phyloP scores from a whole-genome alignment of 208 protist genomes.

The Jaenimonas drosophilae region DNA sequence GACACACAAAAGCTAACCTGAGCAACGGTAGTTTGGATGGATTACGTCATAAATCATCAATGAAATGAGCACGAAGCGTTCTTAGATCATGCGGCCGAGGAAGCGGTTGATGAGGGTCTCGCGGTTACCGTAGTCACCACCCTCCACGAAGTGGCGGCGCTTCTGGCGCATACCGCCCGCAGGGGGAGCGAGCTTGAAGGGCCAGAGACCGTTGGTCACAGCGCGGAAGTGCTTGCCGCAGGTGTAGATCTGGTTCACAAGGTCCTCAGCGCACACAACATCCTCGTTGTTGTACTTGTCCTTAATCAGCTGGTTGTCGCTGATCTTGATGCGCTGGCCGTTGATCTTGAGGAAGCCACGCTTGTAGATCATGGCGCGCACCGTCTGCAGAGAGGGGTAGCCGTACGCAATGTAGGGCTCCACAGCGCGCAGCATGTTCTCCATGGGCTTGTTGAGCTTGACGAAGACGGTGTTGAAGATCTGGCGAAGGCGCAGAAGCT shows the following conservation, averaged over 20 bases:
- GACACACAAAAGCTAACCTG: no score
- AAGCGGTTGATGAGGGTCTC: conserved; percentile 99
- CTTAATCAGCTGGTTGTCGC: conserved; percentile 95
- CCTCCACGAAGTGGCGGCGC: conserved; percentile 97
- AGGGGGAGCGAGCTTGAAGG: conserved; percentile 97
- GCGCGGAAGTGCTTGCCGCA: conserved; percentile 97
- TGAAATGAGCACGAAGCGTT: not conserved
- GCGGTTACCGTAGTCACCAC: conserved; percentile 99
- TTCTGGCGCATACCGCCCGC: conserved; percentile 96
- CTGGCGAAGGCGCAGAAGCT: conserved; percentile 98
- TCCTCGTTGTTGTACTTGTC: conserved; percentile 89
- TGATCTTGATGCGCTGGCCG: conserved; percentile 96
- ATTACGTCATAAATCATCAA: conserved; percentile 1
- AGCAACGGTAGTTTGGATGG: no score
- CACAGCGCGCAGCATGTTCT: conserved; percentile 98
- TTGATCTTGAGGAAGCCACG: conserved; percentile 98
- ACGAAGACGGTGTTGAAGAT: conserved; percentile 99
- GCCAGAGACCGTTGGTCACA: conserved; percentile 97
- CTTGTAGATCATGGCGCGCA: conserved; percentile 99
- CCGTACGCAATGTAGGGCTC: conserved; percentile 99
- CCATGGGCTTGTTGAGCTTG: conserved; percentile 98
- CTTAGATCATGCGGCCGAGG: conserved; percentile 97
- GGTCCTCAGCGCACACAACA: conserved; percentile 98
- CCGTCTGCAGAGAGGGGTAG: conserved; percentile 96
- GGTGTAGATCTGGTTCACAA: conserved; percentile 99